phyloP scores from a whole-genome alignment of 352 stramenopile species.

The Phytophthora niederhauseri region DNA sequence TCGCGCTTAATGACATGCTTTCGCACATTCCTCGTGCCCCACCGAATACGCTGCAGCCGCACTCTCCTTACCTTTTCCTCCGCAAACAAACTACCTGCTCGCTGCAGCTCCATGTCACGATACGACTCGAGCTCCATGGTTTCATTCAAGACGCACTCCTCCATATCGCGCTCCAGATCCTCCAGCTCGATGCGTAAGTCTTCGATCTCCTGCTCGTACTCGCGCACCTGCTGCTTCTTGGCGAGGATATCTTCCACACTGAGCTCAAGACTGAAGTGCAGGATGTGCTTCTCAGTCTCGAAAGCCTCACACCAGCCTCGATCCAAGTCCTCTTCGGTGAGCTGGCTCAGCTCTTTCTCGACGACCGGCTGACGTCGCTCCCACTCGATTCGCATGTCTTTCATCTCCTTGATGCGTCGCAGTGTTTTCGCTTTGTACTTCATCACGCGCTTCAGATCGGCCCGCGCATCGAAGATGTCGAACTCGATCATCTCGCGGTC shows the following conservation, averaged over 20 bases:
- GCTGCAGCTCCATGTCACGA: conserved; percentile 58
- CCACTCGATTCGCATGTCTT: conserved; percentile 83
- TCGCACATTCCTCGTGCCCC: conserved; percentile 64
- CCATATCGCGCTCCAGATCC: conserved; percentile 79
- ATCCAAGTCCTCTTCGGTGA: conserved; percentile 76
- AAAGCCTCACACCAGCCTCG: conserved; percentile 83
- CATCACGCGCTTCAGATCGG: conserved; percentile 69
- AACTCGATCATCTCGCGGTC: conserved; percentile 74
- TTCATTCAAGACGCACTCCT: conserved; percentile 70
- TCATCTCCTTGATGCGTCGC: conserved; percentile 74
- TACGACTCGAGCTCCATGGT: conserved; percentile 69
- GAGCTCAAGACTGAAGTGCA: conserved; percentile 74
- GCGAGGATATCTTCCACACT: conserved; percentile 78
- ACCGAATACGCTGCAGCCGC: conserved; percentile 64
- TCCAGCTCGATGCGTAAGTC: conserved; percentile 74
- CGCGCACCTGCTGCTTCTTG: conserved; percentile 59
- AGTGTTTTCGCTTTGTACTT: conserved; percentile 80
- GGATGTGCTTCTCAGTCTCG: conserved; percentile 73
- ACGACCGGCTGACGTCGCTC: conserved; percentile 74
- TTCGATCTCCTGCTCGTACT: conserved; percentile 80
- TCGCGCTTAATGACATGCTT: conserved; percentile 53
- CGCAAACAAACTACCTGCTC: conserved; percentile 49
- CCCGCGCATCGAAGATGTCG: conserved; percentile 64
- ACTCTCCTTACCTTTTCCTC: conserved; percentile 45
- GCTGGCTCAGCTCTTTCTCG: conserved; percentile 64